A percentile compares a stretch with the other conserved stretches of the same genome.
These are phyloP conservation scores for Paramecium biaurelia DNA, from an alignment of 73 alveolate genomes.

Conservation along the genomic window DNA sequence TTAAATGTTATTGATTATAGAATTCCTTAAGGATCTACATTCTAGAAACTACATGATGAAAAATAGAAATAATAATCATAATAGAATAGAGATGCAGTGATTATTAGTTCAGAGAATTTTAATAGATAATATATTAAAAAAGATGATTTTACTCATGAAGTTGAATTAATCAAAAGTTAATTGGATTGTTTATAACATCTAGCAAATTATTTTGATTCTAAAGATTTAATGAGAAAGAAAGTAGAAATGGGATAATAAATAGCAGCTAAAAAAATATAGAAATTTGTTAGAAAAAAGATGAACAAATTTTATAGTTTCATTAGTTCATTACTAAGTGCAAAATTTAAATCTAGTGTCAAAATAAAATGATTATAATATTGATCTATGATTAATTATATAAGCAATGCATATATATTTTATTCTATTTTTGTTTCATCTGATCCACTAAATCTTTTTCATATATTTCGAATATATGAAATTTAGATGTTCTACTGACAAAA, in stretches of 20 bases:
- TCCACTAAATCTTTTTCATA: background rate
- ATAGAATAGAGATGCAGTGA: background rate
- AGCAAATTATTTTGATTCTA: background rate
- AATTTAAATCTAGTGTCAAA: background rate
- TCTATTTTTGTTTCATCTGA: slow-evolving; percentile 6
- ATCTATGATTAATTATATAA: background rate
- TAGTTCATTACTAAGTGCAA: slow-evolving; percentile 11
- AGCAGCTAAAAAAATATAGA: slow-evolving; percentile 36
- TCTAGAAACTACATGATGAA: background rate
- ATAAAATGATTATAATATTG: background rate
- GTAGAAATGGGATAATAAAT: background rate
- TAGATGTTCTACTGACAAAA: background rate
- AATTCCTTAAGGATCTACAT: background rate
- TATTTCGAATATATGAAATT: slow-evolving; percentile 26
- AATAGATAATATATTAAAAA: background rate
- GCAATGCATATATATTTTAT: slow-evolving; percentile 35
- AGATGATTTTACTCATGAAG: slow-evolving; percentile 14
- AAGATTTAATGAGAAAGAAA: background rate
- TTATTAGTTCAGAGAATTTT: slow-evolving; percentile 29
- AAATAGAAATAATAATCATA: background rate
- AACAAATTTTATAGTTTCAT: slow-evolving; percentile 12
- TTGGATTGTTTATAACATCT: background rate
- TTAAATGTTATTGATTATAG: background rate
- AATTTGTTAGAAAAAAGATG: slow-evolving; percentile 16
- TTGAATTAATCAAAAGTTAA: background rate